Conservation (phyloP, 2,329 filamentous ascomycete species). For the Aspergillus alliaceus region DNA sequence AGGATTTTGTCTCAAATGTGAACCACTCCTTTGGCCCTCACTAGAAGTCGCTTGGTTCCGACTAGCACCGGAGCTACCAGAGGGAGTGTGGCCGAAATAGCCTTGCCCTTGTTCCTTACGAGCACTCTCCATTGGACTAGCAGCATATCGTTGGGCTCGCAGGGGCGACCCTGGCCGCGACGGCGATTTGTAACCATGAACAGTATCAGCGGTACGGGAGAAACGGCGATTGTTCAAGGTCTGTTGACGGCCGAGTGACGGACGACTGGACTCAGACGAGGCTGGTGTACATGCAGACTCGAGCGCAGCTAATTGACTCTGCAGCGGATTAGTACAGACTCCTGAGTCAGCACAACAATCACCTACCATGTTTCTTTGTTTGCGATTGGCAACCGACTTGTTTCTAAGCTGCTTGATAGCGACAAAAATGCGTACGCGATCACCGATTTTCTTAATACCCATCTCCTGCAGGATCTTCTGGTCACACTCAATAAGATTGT, state of each 20-base stretch:
- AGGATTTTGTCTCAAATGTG: slow-evolving; percentile 75
- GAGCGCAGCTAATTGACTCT: slow-evolving; percentile 83
- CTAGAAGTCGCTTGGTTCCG: slow-evolving; percentile 62
- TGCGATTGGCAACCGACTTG: slow-evolving; percentile 72
- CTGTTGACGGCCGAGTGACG: slow-evolving; percentile 56
- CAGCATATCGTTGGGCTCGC: slow-evolving; percentile 61
- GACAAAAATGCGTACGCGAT: slow-evolving; percentile 86
- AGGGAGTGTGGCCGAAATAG: slow-evolving; percentile 57
- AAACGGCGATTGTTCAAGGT: slow-evolving; percentile 61
- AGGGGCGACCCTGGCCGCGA: slow-evolving; percentile 73
- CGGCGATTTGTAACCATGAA: slow-evolving; percentile 53
- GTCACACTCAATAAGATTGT: slow-evolving; percentile 95
- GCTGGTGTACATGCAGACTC: slow-evolving; percentile 62
- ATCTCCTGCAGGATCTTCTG: slow-evolving; percentile 96
- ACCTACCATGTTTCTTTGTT: slow-evolving; percentile 80
- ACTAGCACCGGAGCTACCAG: slow-evolving; percentile 53
- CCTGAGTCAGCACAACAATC: background rate
- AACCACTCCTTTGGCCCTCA: slow-evolving; percentile 64
- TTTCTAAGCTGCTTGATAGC: slow-evolving; percentile 81
- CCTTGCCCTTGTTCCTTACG: slow-evolving; percentile 52
- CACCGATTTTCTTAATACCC: slow-evolving; percentile 96
- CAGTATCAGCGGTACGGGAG: slow-evolving; percentile 48
- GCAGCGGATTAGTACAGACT: slow-evolving; percentile 17
- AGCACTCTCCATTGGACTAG: slow-evolving; percentile 56
- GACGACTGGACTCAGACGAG: slow-evolving; percentile 65